Base-by-base conservation (phyloP, 2,329 filamentous ascomycete species). In the Cryphonectria radicalis region DNA sequence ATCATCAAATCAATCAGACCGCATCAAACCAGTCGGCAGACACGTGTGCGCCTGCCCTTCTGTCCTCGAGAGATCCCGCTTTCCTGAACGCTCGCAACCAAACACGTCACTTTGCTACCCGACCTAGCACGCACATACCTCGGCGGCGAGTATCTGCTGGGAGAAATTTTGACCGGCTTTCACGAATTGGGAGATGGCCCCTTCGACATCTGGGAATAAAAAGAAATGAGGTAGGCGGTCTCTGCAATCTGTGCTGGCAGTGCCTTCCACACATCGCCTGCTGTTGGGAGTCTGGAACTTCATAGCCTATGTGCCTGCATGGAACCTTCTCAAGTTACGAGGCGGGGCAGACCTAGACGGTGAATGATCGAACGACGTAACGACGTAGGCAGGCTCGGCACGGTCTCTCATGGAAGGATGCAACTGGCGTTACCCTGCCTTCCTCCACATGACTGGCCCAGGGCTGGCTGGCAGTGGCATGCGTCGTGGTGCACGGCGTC, bases 21-120 rank as follows among this genome's bases (percentile, higher is more conserved):
- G 55, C 55, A 35, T 65, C 28, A 22, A 65, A 50, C 13, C 63
- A 50, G 63, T 28, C 42, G 28, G 63, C 59, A 62, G 59, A 19
- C 35, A 22, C 22, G 3, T 62, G 35, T 40, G 13, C 35, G 59
- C 32, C 35, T 40, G 59, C 28, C 32, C 28, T 28, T 62, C 7
- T 40, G 32, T n/a, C 19, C 55, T 32, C 25, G 14, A 59, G 13
- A 17, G 4, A 17, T 17, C 25, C 14, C 1, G 55, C 14, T 59
- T 59, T 19, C 28, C 25, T 59, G 25, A 59, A 32, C 55, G 55
- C 14, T 59, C 13, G 25, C 55, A 59, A 59, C 25, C 25, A 8
- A 28, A 35, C 25, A 32, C 25, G 25, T 59, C 28, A 32, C 55
- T 17, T 59, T 35, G 55, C 28, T 14, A 19, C 25, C 25, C 25